Conservation (phyloP, 2,329 filamentous ascomycete species). For the Alternaria sp. region DNA sequence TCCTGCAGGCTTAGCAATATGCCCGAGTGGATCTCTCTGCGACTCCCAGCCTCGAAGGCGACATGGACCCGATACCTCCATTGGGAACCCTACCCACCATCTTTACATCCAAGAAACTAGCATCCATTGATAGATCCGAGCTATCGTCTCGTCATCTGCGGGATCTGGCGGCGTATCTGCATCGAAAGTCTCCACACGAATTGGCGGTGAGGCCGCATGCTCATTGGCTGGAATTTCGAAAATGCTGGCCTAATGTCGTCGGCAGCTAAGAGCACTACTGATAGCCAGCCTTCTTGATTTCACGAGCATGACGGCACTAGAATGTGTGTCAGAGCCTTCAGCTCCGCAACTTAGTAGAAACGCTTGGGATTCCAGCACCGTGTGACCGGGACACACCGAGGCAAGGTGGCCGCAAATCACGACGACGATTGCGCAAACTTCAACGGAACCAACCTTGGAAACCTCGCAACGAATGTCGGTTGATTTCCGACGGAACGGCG, state of each 20-base stretch:
- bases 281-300: constrained; percentile 27
- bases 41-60: constrained; percentile 14
- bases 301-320: constrained; percentile 14
- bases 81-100: constrained; percentile 2
- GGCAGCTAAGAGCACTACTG: constrained; percentile 16
- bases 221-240: constrained; percentile 36
- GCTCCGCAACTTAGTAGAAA: neutral
- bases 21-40: constrained; percentile 18
- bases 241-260: constrained; percentile 31
- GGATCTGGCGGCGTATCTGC: constrained; percentile 36
- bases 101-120: neutral
- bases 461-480: neutral
- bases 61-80: neutral
- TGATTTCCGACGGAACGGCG: constrained; percentile 1
- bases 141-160: constrained; percentile 34
- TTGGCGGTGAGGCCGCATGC: constrained; percentile 41
- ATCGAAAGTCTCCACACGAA: constrained; percentile 31
- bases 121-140: constrained; percentile 3
- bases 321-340: neutral
- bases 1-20: constrained; percentile 13
- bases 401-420: neutral
- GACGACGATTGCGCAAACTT: constrained; percentile 1
- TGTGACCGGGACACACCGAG: neutral
- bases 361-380: neutral
- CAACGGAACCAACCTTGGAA: constrained; percentile 2